These are phyloP conservation scores for Triglochin maritima DNA, from an alignment of 106 monocot genomes.

Conservation along the genomic window DNA sequence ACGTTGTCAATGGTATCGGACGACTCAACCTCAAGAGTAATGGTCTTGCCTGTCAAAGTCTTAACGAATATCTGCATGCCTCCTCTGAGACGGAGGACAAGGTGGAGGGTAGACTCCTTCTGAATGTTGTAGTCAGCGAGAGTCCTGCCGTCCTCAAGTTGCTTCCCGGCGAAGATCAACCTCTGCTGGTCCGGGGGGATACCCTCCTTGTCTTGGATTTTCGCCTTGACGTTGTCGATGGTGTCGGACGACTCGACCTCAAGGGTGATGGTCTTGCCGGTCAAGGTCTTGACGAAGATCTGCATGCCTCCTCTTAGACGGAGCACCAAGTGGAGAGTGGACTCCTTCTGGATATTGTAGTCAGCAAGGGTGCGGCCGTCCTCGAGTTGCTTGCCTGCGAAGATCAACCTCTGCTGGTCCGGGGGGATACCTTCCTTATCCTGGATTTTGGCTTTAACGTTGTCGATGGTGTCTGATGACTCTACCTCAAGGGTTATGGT, in stretches of 20 bases:
- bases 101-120: conserved; percentile 63
- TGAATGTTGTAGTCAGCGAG: conserved; percentile 68
- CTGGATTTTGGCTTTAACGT: conserved; percentile 37
- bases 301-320: conserved; percentile 44
- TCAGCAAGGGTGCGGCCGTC: conserved; percentile 62
- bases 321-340: conserved; percentile 58
- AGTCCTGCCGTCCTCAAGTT: conserved; percentile 59
- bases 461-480: conserved; percentile 15
- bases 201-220: conserved; percentile 41
- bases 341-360: conserved; percentile 74
- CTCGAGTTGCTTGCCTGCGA: conserved; percentile 42
- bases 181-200: conserved; percentile 41
- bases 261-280: conserved; percentile 42
- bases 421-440: conserved; percentile 42
- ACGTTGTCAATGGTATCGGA: conserved; percentile 81
- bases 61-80: conserved; percentile 86
- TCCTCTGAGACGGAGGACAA: conserved; percentile 50
- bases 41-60: conserved; percentile 75
- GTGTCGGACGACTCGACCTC: conserved; percentile 25
- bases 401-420: conserved; percentile 36
- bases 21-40: conserved; percentile 74
- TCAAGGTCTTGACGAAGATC: conserved; percentile 52
- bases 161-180: conserved; percentile 34
- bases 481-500: conserved; percentile 45
- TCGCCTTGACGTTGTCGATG: conserved; percentile 33